Base-by-base conservation (phyloP, 768 basidiomycete genomes). In the Suillus subalutaceus region DNA sequence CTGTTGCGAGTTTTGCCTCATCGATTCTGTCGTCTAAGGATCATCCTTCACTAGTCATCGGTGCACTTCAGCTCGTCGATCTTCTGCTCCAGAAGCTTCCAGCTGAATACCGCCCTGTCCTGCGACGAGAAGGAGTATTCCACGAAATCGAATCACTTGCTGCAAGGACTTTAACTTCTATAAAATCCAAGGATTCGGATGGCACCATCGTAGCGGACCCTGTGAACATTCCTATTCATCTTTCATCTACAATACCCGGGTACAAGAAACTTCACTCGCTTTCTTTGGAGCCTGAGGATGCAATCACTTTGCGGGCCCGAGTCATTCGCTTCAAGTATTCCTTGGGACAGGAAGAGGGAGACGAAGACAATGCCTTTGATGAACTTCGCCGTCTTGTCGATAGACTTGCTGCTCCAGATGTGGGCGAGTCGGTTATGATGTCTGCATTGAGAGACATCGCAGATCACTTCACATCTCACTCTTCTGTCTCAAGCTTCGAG, bases 111-210 rank as follows among this genome's bases (percentile, higher is more conserved):
- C 89, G 88, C 73, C 91, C 94, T 20, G 89, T 91, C 0, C 95
- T 99, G 84, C 88, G 93, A 26, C 85, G 96, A 37, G 97, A 99
- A 79, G 97, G 97, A 10, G 97, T 99, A 37, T 90, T 97, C 77
- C 93, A 98, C 77, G 97, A 99, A 75, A 89, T 99, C 44, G 95
- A 96, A 69, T 76, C 81, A 10, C 80, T 96, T 37, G 90, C 94
- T 8, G 83, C 83, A 15, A 86, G 90, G 60, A 73, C 84, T 9
- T 80, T 97, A 43, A 80, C 84, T 6, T 82, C 87, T 0, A 71
- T 82, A 16, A 88, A 85, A 71, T 64, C 82, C 8, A 90, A 88
- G 67, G 82, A 81, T 63, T 72, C 78, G 15, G 77, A 82, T 26
- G 63, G 72, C 15, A 73, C 80, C 15, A 72, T 78, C 38, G 71